phyloP scores from a whole-genome alignment of 2,329 filamentous ascomycete species.

The Phaeosphaeria sp. region DNA sequence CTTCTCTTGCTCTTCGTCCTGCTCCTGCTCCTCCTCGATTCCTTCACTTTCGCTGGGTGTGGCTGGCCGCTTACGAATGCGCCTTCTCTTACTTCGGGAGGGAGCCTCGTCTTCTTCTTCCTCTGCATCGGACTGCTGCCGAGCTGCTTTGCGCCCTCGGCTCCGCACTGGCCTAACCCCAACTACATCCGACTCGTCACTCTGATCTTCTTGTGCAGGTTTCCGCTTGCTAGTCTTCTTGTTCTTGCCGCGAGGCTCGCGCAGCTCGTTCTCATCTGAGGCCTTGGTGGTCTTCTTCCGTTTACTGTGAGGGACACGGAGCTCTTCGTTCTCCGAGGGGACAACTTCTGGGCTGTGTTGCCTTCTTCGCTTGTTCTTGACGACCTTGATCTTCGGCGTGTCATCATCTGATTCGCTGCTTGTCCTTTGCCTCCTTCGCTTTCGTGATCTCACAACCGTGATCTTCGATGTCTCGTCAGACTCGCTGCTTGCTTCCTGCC shows the following conservation, averaged over 20 bases:
- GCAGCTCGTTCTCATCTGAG: conserved; percentile 1
- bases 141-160: not conserved
- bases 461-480: too few species aligned
- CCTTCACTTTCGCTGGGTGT: conserved; percentile 7
- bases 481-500: too few species aligned
- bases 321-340: not conserved
- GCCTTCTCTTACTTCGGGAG: not conserved
- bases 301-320: not conserved
- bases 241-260: not conserved
- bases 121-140: not conserved
- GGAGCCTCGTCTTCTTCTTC: conserved; percentile 1
- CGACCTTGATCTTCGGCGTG: conserved; percentile 16
- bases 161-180: not conserved
- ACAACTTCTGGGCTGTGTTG: conserved; percentile 1
- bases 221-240: not conserved
- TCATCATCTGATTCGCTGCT: conserved; percentile 14
- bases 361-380: conserved; percentile 17
- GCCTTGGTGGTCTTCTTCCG: not conserved
- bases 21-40: conserved; percentile 9
- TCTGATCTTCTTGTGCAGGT: not conserved
- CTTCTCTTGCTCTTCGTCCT: conserved; percentile 1
- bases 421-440: conserved; percentile 20
- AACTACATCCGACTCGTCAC: conserved; percentile 1
- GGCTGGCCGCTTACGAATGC: not conserved
- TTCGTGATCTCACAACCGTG: conserved; percentile 18